Evolutionary conservation across 805 yeast species (phyloP).

Genomic region (Phaffomyces antillensis): DNA sequence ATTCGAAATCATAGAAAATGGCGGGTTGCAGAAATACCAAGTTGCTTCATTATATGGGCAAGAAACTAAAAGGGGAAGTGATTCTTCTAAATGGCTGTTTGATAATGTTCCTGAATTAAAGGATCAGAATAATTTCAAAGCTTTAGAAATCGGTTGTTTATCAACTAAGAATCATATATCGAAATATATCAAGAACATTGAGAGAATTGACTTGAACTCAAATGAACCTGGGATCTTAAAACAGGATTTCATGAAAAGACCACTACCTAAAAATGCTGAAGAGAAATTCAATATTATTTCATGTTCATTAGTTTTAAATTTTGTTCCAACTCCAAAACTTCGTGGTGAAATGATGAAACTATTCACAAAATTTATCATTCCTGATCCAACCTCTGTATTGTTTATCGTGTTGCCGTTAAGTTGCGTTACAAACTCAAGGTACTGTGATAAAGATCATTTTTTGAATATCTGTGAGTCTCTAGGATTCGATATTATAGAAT

Average conservation of each 20-base stretch:
- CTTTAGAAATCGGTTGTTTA: conserved; percentile 82
- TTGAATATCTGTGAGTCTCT: conserved; percentile 42
- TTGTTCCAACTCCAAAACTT: conserved; percentile 63
- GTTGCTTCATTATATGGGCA: conserved; percentile 85
- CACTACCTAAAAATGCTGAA: conserved; percentile 38
- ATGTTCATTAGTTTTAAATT: conserved; percentile 82
- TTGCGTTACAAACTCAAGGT: conserved; percentile 77
- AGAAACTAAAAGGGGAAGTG: conserved; percentile 73
- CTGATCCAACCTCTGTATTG: conserved; percentile 28
- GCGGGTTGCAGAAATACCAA: conserved; percentile 79
- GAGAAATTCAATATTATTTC: conserved; percentile 63
- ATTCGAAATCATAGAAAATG: conserved; percentile 53
- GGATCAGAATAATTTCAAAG: conserved; percentile 19
- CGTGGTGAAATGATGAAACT: conserved; percentile 75
- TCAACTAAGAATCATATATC: conserved; percentile 64
- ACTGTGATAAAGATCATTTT: conserved; percentile 43
- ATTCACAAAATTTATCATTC: conserved; percentile 47
- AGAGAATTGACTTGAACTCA: conserved; percentile 72
- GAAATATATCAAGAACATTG: conserved; percentile 24
- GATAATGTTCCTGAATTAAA: conserved; percentile 51
- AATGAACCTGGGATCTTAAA: conserved; percentile 64
- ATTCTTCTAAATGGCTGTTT: conserved; percentile 76
- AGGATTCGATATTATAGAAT: conserved; percentile 47
- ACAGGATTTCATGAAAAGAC: conserved; percentile 82
- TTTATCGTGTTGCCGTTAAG: conserved; percentile 88